Evolutionary conservation across 768 basidiomycete species (phyloP), one percentile per base, ranked within the genome.

Genomic region (Collybia mongolica): DNA sequence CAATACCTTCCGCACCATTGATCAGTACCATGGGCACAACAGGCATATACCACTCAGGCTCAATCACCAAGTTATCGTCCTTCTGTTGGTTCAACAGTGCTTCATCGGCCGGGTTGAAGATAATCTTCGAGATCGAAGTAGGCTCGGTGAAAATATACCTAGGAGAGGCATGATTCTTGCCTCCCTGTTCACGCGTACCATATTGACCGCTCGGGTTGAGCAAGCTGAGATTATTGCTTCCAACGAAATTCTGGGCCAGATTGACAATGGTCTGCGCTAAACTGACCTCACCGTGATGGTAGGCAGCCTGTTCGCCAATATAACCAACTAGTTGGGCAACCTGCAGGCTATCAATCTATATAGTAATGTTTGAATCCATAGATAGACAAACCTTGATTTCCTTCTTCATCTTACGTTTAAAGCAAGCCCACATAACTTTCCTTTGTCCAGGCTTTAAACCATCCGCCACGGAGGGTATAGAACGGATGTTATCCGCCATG

Each of bases 401-500:
- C 56, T 80, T 83, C 73, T 88, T 93, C 57, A 97, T 70, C 55
- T 98, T 98, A 49, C 91, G 84, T 71, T 91, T 97, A 79, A 98
- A 98, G 67, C 90, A 93, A 58, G 78, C 93, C 84, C 93, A 98
- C 26, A 98, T 81, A 39, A 99, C 92, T 66, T 99, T 99, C 35
- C 97, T 79, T 63, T 99, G 97, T 65, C 94, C 95, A 36, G 97
- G 96, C 69, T 99, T 99, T 50, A 99, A 74, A 39, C 97, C 97
- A 64, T 98, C 97, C 11, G 85, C 84, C 14, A 92, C 80, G 0
- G 89, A 97, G 2, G 97, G 97, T 57, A 99, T 98, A 3, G 97
- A 99, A 49, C 97, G 94, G 55, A 97, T 82, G 61, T 98, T 98
- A 64, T 99, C 97, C 3, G 97, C 97, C 93, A 98, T 98, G 1